Evolutionary conservation across 257 asterid genomes (phyloP).

Genomic region (Plantago elongata): DNA sequence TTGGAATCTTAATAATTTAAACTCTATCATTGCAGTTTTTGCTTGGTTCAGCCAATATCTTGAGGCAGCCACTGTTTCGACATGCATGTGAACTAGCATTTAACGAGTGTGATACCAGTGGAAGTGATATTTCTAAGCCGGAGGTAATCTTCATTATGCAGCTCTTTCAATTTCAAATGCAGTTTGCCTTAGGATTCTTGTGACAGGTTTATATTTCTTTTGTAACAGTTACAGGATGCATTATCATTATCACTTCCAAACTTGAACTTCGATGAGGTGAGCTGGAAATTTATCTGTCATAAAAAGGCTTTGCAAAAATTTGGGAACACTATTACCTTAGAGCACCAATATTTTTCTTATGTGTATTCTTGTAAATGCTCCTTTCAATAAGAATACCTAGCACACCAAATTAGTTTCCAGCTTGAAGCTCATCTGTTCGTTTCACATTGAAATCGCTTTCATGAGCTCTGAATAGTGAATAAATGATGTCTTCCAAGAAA

Average conservation of each 20-base stretch:
- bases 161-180: conserved; percentile 9
- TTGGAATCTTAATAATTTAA: conserved; percentile 6
- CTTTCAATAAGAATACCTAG: too few species aligned
- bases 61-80: conserved; percentile 71
- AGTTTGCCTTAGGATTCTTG: conserved; percentile 5
- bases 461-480: too few species aligned
- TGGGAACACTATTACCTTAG: background rate
- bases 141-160: conserved; percentile 44
- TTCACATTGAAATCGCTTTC: too few species aligned
- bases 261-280: conserved; percentile 66
- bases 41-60: conserved; percentile 76
- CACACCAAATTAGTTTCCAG: too few species aligned
- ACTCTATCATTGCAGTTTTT: conserved; percentile 63
- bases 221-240: conserved; percentile 61
- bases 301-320: background rate
- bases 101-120: conserved; percentile 42
- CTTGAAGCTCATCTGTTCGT: too few species aligned
- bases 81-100: conserved; percentile 76
- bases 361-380: too few species aligned
- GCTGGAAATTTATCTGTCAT: conserved; percentile 14
- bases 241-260: conserved; percentile 47
- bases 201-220: background rate
- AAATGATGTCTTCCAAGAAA: too few species aligned
- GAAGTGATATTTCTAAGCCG: conserved; percentile 46
- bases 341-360: too few species aligned